Percentiles rank a stretch among this genome's conserved stretches.
phyloP scores from a whole-genome alignment of 2,329 filamentous ascomycete genomes.

The Stromatinia cepivora region DNA sequence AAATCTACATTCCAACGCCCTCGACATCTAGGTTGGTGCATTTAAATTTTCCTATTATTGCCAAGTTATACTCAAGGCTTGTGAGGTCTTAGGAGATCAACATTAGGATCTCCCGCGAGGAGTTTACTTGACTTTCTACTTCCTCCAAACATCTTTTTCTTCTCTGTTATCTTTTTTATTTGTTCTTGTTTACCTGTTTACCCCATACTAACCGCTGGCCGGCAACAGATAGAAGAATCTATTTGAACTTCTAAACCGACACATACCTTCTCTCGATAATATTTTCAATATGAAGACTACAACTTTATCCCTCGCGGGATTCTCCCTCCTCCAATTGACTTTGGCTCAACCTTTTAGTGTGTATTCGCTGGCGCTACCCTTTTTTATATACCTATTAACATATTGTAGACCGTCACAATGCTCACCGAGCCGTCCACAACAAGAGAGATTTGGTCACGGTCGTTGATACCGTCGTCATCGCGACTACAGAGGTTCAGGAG shows the following conservation, averaged over 20 bases:
- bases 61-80: not conserved
- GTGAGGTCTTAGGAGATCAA: not conserved
- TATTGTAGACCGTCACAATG: constrained; percentile 30
- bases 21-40: constrained; percentile 13
- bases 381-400: not conserved
- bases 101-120: not conserved
- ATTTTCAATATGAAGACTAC: constrained; percentile 48
- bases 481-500: constrained; percentile 44
- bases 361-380: not conserved
- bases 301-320: constrained; percentile 42
- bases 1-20: not conserved
- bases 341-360: constrained; percentile 45
- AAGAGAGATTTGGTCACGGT: constrained; percentile 40
- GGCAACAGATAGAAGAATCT: constrained; percentile 13
- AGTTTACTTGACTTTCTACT: not conserved
- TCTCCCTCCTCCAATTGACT: constrained; percentile 45
- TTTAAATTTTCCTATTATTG: not conserved
- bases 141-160: not conserved
- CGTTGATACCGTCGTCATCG: constrained; percentile 43
- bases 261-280: not conserved
- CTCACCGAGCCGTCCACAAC: constrained; percentile 36
- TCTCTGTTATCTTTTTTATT: not conserved
- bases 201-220: constrained; percentile 13
- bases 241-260: not conserved
- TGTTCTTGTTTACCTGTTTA: not conserved